Evolutionary conservation across 345 rosid genomes (phyloP).

Genomic region (Sisymbrium irio): DNA sequence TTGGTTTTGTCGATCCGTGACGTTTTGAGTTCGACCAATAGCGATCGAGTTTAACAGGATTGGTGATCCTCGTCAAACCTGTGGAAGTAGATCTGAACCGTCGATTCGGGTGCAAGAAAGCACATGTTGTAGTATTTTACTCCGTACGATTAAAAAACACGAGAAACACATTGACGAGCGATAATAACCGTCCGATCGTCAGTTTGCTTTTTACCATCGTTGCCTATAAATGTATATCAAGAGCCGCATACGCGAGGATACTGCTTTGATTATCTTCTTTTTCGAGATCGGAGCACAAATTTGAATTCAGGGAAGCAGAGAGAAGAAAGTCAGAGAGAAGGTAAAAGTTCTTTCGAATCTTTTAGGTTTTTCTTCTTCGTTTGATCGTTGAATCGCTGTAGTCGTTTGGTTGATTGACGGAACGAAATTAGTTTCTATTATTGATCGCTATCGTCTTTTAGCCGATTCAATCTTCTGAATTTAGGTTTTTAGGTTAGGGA

Average conservation of each 20-base stretch:
- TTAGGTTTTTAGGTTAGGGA: slow-evolving; percentile 1
- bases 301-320: slow-evolving; percentile 12
- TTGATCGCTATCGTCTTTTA: background rate
- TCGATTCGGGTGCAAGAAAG: background rate
- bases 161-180: slow-evolving; percentile 31
- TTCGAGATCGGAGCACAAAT: background rate
- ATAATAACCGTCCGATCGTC: slow-evolving; percentile 26
- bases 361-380: background rate
- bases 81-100: background rate
- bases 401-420: background rate
- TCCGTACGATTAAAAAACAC: slow-evolving; percentile 25
- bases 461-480: background rate
- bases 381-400: background rate
- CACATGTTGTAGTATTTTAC: slow-evolving; percentile 17
- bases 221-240: slow-evolving; percentile 27
- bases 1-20: background rate
- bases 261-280: rapidly evolving
- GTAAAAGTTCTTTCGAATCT: background rate
- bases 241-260: slow-evolving; percentile 6
- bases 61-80: slow-evolving; percentile 19
- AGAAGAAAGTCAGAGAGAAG: slow-evolving; percentile 4
- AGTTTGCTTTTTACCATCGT: background rate
- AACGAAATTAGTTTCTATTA: background rate
- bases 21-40: slow-evolving; percentile 13
- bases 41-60: background rate